These are phyloP conservation scores for Leishmania amazonensis DNA, from an alignment of 208 protist genomes.

Conservation along the genomic window DNA sequence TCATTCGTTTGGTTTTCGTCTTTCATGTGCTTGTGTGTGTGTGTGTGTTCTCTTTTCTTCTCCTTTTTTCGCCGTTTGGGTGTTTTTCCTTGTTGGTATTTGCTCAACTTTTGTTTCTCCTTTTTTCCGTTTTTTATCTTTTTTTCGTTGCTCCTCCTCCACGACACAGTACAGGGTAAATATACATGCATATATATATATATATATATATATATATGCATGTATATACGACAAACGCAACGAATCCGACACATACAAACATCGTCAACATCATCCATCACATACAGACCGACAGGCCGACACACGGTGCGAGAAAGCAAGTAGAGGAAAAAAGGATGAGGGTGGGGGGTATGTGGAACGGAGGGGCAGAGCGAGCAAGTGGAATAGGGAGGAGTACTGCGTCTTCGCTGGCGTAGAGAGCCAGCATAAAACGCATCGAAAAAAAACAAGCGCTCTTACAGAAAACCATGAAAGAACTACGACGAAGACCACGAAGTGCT, in stretches of 20 bases:
- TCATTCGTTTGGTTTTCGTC: neutral
- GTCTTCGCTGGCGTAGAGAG: neutral
- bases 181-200: neutral
- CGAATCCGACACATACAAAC: no score
- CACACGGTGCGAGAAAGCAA: neutral
- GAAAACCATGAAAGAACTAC: neutral
- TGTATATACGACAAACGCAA: neutral
- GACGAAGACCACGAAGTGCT: neutral
- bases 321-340: neutral
- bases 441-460: neutral
- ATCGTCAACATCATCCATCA: neutral
- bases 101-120: slow-evolving; percentile 1
- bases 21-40: neutral
- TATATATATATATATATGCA: neutral
- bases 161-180: slow-evolving; percentile 7
- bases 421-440: neutral
- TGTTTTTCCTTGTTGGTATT: neutral
- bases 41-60: neutral
- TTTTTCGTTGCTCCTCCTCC: neutral
- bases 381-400: no score
- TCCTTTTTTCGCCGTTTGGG: neutral
- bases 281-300: neutral
- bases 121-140: neutral
- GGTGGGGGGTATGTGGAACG: neutral
- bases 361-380: no score